Evolutionary conservation across 768 basidiomycete genomes (phyloP), one percentile per base, ranked within the genome.

Genomic region (Kwoniella dejecticola): DNA sequence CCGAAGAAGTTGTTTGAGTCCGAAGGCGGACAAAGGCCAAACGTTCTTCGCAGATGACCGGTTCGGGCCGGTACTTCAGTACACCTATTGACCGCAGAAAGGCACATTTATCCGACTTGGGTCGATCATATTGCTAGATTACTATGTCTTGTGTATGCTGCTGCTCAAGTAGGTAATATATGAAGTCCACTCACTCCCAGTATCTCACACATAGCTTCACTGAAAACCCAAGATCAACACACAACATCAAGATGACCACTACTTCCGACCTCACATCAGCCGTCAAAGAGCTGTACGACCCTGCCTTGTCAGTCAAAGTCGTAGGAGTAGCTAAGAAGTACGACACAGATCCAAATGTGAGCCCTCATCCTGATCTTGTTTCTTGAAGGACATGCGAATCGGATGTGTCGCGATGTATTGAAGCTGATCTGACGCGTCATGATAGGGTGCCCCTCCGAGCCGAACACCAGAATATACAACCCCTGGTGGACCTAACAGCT

Each of bases 251-350:
- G 1, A 56, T 58, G 46, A 63, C 24, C 44, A 55, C 3, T 10
- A 26, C 4, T 52, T 23, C 15, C 42, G 15, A 57, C 11, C 45
- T 57, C 46, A 48, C 24, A n/a, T 36, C 31, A 21, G 23, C 44
- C 8, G 46, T 57, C 19, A 38, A 47, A 27, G 56, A 55, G 33
- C 47, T 68, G 3, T 70, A 60, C 45, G 68, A 73, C 40, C 68
- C 71, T 12, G 56, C 56, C n/a, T n/a, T 70, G 27, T 58, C 61
- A 12, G 33, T 74, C 45, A 74, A 74, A 57, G 57, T 71, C 7
- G 64, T 71, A 21, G 72, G 63, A 23, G 72, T 71, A 10, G 72
- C 72, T 10, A 71, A 71, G 57, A 74, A 74, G 52, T 74, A 74
- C 45, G 60, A 71, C 31, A 29, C 29, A 19, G 33, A 38, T 47